These are phyloP conservation scores for Cornus florida DNA, from an alignment of 148 eudicot genomes.

Conservation along the genomic window DNA sequence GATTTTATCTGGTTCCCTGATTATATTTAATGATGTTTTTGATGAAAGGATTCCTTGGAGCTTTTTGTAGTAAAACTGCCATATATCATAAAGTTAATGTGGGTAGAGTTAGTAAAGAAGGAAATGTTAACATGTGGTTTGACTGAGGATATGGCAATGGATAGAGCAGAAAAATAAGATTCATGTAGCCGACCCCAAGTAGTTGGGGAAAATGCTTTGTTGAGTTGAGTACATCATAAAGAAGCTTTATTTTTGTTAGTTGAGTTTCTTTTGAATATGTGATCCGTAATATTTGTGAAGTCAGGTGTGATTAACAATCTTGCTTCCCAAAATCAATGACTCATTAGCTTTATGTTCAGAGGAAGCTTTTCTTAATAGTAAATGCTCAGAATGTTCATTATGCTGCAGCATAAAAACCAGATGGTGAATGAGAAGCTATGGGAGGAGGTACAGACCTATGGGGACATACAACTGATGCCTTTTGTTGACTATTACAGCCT, in stretches of 20 bases:
- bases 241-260: neutral
- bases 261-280: neutral
- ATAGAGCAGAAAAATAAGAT: too few relatives aligned
- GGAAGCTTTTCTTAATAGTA: neutral
- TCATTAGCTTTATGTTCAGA: neutral
- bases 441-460: conserved; percentile 1
- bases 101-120: too few relatives aligned
- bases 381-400: neutral
- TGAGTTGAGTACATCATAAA: neutral
- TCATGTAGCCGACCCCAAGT: too few relatives aligned
- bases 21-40: neutral
- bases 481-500: conserved; percentile 13
- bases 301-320: neutral
- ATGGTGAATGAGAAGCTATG: conserved; percentile 8
- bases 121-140: too few relatives aligned
- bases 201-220: neutral
- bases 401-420: conserved; percentile 16
- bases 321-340: neutral
- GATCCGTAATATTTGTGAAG: neutral
- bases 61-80: neutral
- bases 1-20: neutral
- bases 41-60: neutral
- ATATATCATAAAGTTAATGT: too few relatives aligned
- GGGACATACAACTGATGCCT: conserved; percentile 16
- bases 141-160: too few relatives aligned